Evolutionary conservation across 352 stramenopile species (phyloP).

Genomic region (Lagenidium sp.): DNA sequence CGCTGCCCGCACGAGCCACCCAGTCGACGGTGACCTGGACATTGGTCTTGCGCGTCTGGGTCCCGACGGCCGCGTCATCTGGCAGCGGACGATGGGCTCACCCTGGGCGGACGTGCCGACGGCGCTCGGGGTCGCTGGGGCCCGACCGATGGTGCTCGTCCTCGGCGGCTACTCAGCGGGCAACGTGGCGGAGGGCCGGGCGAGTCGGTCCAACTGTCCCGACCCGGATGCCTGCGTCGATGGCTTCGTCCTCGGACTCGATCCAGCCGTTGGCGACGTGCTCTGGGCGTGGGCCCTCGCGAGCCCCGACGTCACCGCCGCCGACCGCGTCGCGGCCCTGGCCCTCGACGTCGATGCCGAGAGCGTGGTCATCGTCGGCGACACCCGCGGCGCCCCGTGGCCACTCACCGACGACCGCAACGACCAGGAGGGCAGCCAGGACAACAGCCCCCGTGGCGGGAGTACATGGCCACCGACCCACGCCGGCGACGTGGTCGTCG

Average conservation of each 20-base stretch:
- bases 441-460: too few species aligned
- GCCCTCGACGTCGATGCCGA: neutral
- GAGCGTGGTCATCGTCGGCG: conserved; percentile 15
- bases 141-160: neutral
- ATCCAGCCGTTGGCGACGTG: neutral
- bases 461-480: neutral
- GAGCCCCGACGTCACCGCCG: neutral
- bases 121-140: neutral
- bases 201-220: neutral
- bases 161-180: conserved; percentile 5
- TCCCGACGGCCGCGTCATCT: neutral
- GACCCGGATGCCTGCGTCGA: conserved; percentile 1
- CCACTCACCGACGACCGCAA: neutral
- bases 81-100: conserved; percentile 5
- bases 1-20: neutral
- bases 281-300: conserved; percentile 6
- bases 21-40: conserved; percentile 1
- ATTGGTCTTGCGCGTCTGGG: conserved; percentile 4
- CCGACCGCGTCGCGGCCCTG: conserved; percentile 17
- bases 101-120: conserved; percentile 2
- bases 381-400: conserved; percentile 12
- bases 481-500: conserved; percentile 18
- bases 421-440: too few species aligned
- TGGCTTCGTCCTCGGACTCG: conserved; percentile 12
- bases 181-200: neutral